Evolutionary conservation across 768 basidiomycete species (phyloP).

Genomic region (Leucosporidium scottii): DNA sequence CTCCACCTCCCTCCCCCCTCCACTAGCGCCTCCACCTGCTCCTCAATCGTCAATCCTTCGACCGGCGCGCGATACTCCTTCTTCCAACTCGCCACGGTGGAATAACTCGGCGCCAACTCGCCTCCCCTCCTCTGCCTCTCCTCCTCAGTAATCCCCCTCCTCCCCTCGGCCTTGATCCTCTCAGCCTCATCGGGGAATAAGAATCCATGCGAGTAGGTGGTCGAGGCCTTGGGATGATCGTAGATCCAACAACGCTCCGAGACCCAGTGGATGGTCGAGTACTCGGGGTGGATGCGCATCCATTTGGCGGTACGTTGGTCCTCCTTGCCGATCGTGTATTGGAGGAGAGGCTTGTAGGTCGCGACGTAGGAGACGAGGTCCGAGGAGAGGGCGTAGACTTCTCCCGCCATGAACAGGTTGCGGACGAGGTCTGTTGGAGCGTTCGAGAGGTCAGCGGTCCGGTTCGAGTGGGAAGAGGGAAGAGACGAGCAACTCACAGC

Average conservation of each 20-base stretch:
- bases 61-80: slow-evolving; percentile 51
- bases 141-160: slow-evolving; percentile 40
- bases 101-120: slow-evolving; percentile 52
- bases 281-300: slow-evolving; percentile 73
- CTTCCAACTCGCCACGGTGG: slow-evolving; percentile 80
- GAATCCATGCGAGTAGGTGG: slow-evolving; percentile 92
- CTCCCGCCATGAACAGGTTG: slow-evolving; percentile 90
- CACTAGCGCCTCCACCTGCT: slow-evolving; percentile 44
- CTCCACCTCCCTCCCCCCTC: slow-evolving; percentile 4
- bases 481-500: slow-evolving; percentile 36
- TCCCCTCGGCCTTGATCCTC: slow-evolving; percentile 53
- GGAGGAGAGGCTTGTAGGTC: slow-evolving; percentile 61
- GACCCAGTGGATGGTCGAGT: slow-evolving; percentile 73
- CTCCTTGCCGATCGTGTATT: slow-evolving; percentile 70
- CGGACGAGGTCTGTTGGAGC: slow-evolving; percentile 57
- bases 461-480: not conserved
- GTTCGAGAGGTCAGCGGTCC: not conserved
- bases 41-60: slow-evolving; percentile 1
- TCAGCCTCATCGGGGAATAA: slow-evolving; percentile 81
- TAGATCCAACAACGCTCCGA: slow-evolving; percentile 96
- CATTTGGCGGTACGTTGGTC: slow-evolving; percentile 89
- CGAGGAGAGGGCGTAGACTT: slow-evolving; percentile 83
- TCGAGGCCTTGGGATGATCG: slow-evolving; percentile 88
- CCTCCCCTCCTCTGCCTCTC: slow-evolving; percentile 40
- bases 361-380: slow-evolving; percentile 80